phyloP scores from a whole-genome alignment of 495 filamentous ascomycete genomes.

The Pyrenula aspistea region DNA sequence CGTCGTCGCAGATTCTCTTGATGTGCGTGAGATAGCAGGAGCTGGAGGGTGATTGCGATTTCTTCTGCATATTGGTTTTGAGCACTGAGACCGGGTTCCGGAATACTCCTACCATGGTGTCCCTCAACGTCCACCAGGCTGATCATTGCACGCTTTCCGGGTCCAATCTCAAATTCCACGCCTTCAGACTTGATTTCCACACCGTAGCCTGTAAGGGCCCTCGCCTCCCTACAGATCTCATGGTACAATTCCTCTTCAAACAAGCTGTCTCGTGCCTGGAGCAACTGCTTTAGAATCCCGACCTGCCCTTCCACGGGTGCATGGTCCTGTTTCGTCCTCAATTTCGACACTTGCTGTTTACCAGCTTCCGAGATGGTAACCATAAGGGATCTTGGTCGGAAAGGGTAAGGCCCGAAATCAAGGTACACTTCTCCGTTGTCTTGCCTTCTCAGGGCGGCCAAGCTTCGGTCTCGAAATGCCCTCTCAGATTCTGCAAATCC shows the following conservation, averaged over 20 bases:
- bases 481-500: slow-evolving; percentile 75
- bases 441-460: slow-evolving; percentile 62
- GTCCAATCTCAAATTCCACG: slow-evolving; percentile 42
- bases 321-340: slow-evolving; percentile 11
- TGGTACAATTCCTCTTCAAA: slow-evolving; percentile 93
- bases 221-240: slow-evolving; percentile 73
- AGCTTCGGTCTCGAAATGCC: slow-evolving; percentile 63
- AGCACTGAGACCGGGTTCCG: slow-evolving; percentile 2
- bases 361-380: slow-evolving; percentile 30
- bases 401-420: slow-evolving; percentile 50
- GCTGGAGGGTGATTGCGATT: slow-evolving; percentile 45
- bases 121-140: slow-evolving; percentile 52
- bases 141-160: slow-evolving; percentile 44
- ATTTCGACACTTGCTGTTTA: slow-evolving; percentile 38
- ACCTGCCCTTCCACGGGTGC: not conserved
- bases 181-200: slow-evolving; percentile 49
- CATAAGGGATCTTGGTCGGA: slow-evolving; percentile 22
- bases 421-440: slow-evolving; percentile 64
- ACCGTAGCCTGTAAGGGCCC: slow-evolving; percentile 49
- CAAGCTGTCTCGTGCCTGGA: slow-evolving; percentile 73
- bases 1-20: slow-evolving; percentile 51
- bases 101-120: slow-evolving; percentile 9
- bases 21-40: slow-evolving; percentile 64
- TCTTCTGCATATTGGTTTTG: slow-evolving; percentile 35
- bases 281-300: slow-evolving; percentile 52